Evolutionary conservation across 2,329 filamentous ascomycete species (phyloP).

Genomic region (Xylaria sp.): DNA sequence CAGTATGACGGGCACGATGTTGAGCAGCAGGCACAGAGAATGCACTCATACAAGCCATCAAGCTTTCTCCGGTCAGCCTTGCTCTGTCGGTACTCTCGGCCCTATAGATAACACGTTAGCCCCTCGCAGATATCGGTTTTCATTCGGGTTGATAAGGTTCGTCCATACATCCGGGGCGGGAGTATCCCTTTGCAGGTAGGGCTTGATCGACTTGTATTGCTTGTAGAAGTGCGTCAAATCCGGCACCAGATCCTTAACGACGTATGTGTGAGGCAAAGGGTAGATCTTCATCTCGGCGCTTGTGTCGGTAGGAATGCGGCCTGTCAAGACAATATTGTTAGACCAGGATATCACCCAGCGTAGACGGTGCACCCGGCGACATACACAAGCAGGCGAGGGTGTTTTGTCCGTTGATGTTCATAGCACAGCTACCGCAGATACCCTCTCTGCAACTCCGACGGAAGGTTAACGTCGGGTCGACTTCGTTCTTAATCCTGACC

Average conservation of each 20-base stretch:
- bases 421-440: constrained; percentile 97
- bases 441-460: constrained; percentile 95
- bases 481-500: constrained; percentile 98
- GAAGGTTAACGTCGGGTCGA: constrained; percentile 96
- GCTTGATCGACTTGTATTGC: constrained; percentile 99
- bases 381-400: constrained; percentile 96
- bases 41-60: constrained; percentile 98
- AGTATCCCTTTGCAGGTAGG: constrained; percentile 91
- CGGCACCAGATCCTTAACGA: constrained; percentile 98
- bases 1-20: constrained; percentile 99
- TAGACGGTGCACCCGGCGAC: constrained; percentile 44
- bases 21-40: constrained; percentile 98
- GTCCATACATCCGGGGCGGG: constrained; percentile 78
- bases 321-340: constrained; percentile 52
- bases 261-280: constrained; percentile 96
- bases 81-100: constrained; percentile 88
- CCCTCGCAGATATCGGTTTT: neutral
- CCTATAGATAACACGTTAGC: constrained; percentile 55
- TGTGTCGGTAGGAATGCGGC: constrained; percentile 89
- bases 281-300: constrained; percentile 89
- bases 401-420: constrained; percentile 99
- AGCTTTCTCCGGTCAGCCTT: constrained; percentile 95
- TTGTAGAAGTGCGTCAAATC: constrained; percentile 99
- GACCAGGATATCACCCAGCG: constrained; percentile 24
- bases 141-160: constrained; percentile 16